A percentile compares a stretch with the other conserved stretches of the same genome.
Evolutionary conservation across 2,329 filamentous ascomycete genomes (phyloP).

Genomic region (Thelonectria rubi): DNA sequence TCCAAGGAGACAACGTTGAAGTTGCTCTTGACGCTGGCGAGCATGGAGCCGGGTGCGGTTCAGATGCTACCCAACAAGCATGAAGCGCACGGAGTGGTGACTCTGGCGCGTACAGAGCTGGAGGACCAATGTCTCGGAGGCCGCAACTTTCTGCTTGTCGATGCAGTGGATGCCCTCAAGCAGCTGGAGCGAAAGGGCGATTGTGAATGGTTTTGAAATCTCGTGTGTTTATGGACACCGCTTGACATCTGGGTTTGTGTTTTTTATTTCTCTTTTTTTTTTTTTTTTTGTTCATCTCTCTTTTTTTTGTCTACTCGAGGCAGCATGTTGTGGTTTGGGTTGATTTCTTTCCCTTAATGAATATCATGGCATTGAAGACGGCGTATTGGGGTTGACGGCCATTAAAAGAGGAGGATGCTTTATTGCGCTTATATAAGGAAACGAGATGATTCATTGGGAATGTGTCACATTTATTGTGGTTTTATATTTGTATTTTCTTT

Average conservation of each 20-base stretch:
- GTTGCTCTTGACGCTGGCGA: conserved; percentile 54
- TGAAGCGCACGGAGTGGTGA: conserved; percentile 58
- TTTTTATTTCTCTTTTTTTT: conserved; percentile 2
- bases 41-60: conserved; percentile 51
- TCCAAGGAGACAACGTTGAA: conserved; percentile 43
- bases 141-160: conserved; percentile 60
- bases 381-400: conserved; percentile 23
- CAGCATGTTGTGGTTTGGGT: neutral
- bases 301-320: neutral
- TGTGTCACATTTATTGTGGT: neutral
- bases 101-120: conserved; percentile 57
- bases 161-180: conserved; percentile 62
- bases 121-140: conserved; percentile 60
- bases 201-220: conserved; percentile 41
- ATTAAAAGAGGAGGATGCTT: conserved; percentile 21
- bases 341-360: neutral
- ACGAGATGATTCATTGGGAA: neutral
- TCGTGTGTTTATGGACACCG: conserved; percentile 6
- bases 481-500: conserved; percentile 2
- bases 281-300: neutral
- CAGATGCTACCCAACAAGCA: conserved; percentile 50
- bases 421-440: neutral
- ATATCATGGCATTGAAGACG: conserved; percentile 21
- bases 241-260: conserved; percentile 2
- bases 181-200: conserved; percentile 58